phyloP scores from a whole-genome alignment of 345 rosid genomes.

The Rhodamnia argentea region DNA sequence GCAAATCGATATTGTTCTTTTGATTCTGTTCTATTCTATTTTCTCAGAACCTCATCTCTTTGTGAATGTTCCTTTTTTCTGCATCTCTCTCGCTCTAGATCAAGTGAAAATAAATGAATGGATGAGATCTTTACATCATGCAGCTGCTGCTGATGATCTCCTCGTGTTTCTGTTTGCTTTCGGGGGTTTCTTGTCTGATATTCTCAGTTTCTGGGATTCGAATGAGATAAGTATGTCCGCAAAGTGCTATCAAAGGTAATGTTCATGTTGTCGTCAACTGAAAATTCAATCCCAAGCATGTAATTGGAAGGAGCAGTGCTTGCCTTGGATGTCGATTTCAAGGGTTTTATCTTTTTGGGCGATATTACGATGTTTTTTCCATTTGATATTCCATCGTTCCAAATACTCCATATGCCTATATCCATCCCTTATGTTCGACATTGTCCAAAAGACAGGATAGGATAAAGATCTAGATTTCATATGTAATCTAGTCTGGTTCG shows the following conservation, averaged over 20 bases:
- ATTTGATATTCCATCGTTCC: neutral
- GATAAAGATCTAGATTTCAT: neutral
- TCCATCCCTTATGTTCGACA: neutral
- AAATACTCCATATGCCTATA: neutral
- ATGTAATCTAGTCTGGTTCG: neutral
- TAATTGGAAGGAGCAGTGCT: neutral
- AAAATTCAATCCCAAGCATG: neutral
- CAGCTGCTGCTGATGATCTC: neutral
- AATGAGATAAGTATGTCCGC: neutral
- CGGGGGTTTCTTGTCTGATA: neutral
- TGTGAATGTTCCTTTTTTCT: neutral
- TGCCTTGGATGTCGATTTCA: neutral
- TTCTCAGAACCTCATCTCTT: neutral
- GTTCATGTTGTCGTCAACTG: neutral
- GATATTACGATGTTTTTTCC: neutral
- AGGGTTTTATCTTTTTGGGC: neutral
- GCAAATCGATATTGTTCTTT: neutral
- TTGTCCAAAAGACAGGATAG: neutral
- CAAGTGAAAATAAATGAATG: neutral
- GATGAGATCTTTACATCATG: neutral
- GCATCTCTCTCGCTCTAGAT: neutral
- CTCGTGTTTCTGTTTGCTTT: neutral
- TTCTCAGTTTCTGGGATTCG: neutral
- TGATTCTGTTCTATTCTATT: neutral
- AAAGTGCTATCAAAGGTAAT: neutral